A percentile compares a stretch with the other conserved stretches of the same genome.
phyloP scores from a whole-genome alignment of 331 rosid species.

The Pyrus hybrid region DNA sequence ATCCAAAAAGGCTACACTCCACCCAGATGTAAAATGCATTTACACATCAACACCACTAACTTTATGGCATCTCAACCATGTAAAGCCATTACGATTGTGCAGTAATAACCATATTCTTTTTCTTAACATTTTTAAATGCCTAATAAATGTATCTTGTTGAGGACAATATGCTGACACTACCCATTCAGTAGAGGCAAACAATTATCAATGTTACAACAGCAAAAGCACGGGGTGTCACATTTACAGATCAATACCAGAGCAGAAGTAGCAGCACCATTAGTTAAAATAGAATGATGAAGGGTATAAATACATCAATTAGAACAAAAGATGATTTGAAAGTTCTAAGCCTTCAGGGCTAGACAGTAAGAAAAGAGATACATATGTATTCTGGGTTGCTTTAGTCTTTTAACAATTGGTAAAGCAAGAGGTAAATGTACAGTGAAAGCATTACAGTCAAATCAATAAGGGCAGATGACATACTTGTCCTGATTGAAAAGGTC shows the following conservation, averaged over 20 bases:
- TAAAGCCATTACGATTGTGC: too few relatives aligned
- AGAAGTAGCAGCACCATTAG: not conserved
- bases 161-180: not conserved
- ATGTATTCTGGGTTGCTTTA: not conserved
- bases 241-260: not conserved
- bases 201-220: not conserved
- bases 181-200: not conserved
- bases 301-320: not conserved
- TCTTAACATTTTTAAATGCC: not conserved
- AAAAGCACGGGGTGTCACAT: not conserved
- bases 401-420: not conserved
- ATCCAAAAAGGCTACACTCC: not conserved
- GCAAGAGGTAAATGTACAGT: not conserved
- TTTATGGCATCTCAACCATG: too few relatives aligned
- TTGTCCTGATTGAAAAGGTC: conserved; percentile 89
- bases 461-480: conserved; percentile 35
- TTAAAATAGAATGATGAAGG: not conserved
- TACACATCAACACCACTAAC: too few relatives aligned
- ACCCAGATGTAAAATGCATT: not conserved
- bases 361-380: not conserved
- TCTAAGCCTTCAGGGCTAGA: not conserved
- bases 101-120: not conserved
- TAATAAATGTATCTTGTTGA: not conserved
- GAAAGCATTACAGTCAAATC: not conserved
- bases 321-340: not conserved